These are phyloP conservation scores for Plantago ovata DNA, from an alignment of 257 asterid genomes.

Conservation along the genomic window DNA sequence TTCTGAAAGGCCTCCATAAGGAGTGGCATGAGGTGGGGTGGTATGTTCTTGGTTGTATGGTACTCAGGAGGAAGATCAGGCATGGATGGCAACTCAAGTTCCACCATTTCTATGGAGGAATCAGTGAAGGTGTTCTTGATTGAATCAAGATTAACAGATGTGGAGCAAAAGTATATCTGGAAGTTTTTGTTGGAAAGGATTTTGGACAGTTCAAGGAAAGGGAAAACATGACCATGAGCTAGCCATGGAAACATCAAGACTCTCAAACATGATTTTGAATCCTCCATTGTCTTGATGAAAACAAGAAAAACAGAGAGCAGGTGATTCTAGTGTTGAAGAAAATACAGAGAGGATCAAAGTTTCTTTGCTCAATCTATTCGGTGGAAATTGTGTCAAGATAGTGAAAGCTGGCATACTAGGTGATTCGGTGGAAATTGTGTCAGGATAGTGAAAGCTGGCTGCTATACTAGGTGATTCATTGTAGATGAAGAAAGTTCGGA, in stretches of 20 bases:
- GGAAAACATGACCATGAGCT: conserved; percentile 33
- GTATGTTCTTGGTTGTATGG: conserved; percentile 39
- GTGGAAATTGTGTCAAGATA: too few species aligned
- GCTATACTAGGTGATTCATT: too few species aligned
- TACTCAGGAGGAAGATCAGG: conserved; percentile 31
- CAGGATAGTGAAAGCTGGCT: too few species aligned
- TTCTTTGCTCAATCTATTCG: too few species aligned
- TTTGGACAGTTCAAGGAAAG: conserved; percentile 46
- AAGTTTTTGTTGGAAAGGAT: conserved; percentile 35
- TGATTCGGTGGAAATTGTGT: too few species aligned
- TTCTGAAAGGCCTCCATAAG: conserved; percentile 30
- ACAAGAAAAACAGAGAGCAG: too few species aligned
- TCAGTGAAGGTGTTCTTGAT: conserved; percentile 1
- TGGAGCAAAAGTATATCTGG: conserved; percentile 32
- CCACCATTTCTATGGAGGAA: conserved; percentile 19
- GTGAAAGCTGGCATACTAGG: too few species aligned
- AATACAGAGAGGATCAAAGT: too few species aligned
- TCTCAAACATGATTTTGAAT: conserved; percentile 6
- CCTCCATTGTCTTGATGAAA: not conserved
- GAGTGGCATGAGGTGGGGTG: conserved; percentile 28
- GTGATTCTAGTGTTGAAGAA: too few species aligned
- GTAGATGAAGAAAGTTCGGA: too few species aligned
- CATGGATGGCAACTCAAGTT: conserved; percentile 28
- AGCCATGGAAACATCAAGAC: conserved; percentile 38
- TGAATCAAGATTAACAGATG: conserved; percentile 36